Conservation (phyloP, 345 rosid species). For the Lepidium sativum region DNA sequence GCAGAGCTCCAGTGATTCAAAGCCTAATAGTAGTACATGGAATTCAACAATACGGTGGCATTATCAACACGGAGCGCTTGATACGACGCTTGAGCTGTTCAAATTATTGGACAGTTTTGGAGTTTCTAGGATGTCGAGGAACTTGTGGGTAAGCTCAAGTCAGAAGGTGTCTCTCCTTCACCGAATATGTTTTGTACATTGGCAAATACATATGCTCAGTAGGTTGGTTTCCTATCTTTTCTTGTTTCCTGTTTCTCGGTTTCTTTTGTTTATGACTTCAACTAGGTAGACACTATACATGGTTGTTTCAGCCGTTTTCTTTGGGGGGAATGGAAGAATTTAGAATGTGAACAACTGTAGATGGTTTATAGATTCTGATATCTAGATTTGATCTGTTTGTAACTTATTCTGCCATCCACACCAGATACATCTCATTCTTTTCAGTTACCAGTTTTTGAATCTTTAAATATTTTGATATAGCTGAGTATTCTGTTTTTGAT, state of each 20-base stretch:
- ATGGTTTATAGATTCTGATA: neutral
- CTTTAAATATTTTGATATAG: neutral
- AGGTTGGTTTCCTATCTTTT: conserved; percentile 28
- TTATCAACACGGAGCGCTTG: conserved; percentile 42
- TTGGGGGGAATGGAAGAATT: neutral
- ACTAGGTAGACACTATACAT: neutral
- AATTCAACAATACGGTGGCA: conserved; percentile 45
- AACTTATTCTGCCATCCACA: neutral
- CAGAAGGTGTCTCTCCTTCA: conserved; percentile 43
- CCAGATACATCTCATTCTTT: neutral
- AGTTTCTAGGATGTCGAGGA: conserved; percentile 42
- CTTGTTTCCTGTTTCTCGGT: neutral
- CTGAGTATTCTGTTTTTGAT: neutral
- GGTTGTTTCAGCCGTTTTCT: neutral
- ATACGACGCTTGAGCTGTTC: conserved; percentile 43
- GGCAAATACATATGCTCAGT: conserved; percentile 78
- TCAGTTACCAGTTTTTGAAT: neutral
- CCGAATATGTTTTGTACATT: conserved; percentile 44
- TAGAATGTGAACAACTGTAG: neutral
- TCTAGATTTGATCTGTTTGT: neutral
- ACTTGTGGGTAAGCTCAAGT: conserved; percentile 46
- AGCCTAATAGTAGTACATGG: conserved; percentile 54
- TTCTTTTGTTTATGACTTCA: neutral
- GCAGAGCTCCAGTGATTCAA: conserved; percentile 33
- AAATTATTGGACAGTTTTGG: conserved; percentile 58